Conservation (phyloP, 176 grass and related monocot genomes). For the Aegilops sharonensis region DNA sequence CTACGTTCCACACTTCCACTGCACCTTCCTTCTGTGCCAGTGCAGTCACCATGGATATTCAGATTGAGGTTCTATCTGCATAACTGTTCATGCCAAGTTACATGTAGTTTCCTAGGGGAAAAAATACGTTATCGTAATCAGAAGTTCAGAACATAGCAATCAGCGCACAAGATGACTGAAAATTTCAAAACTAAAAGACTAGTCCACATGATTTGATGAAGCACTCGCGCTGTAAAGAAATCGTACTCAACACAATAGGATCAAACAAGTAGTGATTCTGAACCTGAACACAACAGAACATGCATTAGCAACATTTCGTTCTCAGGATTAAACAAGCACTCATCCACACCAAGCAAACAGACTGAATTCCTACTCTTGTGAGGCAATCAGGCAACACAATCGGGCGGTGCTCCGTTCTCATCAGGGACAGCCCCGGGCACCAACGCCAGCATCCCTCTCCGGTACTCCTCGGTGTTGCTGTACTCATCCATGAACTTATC, state of each 20-base stretch:
- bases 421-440: neutral
- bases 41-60: too few relatives aligned
- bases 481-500: neutral
- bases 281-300: too few relatives aligned
- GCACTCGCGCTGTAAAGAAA: neutral
- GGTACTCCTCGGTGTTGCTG: neutral
- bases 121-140: too few relatives aligned
- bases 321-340: neutral
- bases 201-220: neutral
- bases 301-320: too few relatives aligned
- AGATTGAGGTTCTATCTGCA: too few relatives aligned
- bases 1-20: too few relatives aligned
- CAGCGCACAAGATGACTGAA: neutral
- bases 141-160: too few relatives aligned
- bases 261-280: neutral
- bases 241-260: neutral
- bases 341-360: neutral
- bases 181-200: neutral
- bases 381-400: neutral
- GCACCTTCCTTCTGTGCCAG: too few relatives aligned
- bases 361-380: neutral
- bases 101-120: too few relatives aligned
- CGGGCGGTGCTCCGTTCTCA: neutral
- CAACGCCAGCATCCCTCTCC: neutral
- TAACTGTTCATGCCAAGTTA: too few relatives aligned